Conservation (phyloP, 805 yeast species). For the Candida namnaoensis region DNA sequence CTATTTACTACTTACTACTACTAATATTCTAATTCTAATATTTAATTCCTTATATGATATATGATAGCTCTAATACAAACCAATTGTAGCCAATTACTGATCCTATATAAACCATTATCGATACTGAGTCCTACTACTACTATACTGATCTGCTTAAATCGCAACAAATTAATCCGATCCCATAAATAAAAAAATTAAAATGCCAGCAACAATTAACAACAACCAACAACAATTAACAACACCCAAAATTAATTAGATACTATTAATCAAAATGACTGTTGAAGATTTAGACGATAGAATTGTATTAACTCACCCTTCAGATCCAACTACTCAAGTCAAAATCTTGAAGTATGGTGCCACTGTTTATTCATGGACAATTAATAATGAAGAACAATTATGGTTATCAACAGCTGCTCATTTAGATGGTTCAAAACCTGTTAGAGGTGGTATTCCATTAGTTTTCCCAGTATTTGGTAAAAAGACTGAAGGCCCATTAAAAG, state of each 20-base stretch:
- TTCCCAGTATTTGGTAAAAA: constrained; percentile 89
- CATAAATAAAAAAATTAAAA: too few species aligned
- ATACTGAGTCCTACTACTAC: too few species aligned
- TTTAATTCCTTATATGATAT: too few species aligned
- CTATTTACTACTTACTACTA: too few species aligned
- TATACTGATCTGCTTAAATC: too few species aligned
- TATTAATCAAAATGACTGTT: constrained; percentile 40
- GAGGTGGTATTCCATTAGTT: constrained; percentile 96
- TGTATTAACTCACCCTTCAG: constrained; percentile 43
- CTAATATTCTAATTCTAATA: too few species aligned
- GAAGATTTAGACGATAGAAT: constrained; percentile 61
- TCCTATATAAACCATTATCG: too few species aligned
- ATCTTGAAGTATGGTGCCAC: constrained; percentile 87
- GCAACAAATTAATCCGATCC: too few species aligned
- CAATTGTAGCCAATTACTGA: too few species aligned
- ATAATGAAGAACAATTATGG: constrained; percentile 80
- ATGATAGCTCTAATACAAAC: too few species aligned
- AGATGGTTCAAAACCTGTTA: constrained; percentile 89
- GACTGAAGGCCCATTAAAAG: constrained; percentile 45
- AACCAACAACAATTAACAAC: too few species aligned
- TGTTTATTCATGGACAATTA: constrained; percentile 69
- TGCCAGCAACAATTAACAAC: too few species aligned
- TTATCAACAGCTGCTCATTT: constrained; percentile 65
- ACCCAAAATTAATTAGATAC: not conserved
- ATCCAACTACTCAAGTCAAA: constrained; percentile 46